Base-by-base conservation (phyloP, 2,329 filamentous ascomycete species). In the Diaporthe australafricana region DNA sequence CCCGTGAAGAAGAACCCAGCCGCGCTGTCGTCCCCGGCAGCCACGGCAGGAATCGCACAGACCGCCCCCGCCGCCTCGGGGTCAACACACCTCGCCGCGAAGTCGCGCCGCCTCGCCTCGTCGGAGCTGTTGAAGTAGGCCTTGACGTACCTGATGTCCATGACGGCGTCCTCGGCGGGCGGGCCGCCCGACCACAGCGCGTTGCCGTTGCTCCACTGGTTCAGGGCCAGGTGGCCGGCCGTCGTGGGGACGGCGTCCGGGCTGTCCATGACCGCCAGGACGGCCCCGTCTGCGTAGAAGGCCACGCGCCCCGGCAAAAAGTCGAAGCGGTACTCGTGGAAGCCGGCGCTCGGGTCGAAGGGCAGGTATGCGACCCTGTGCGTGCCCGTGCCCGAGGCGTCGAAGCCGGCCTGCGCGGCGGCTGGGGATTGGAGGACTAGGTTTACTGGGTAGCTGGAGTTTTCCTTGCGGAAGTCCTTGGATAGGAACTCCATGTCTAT, bases 401-500 rank as follows among this genome's bases (percentile, higher is more conserved):
- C 87, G 79, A 87, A 93, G 32, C 91, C 91, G 6, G 85, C 84
- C 16, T 84, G 78, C 2, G 85, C 85, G 0, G 92, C 90, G 40
- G 87, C 82, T 7, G 85, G 85, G 1, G 92, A 92, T 78, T 95
- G 93, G 8, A 95, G 84, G n/a, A 95, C 92, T 1, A 95, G 87
- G 78, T 95, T 94, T 67, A 95, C 84, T 0, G 90, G 88, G 74
- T 87, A 91, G 40, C 84, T 84, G 32, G 82, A 80, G 68, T 86
- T 86, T 60, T 78, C 77, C 1, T 78, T 75, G 72, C 88, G 84
- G 78, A 91, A 93, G 74, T 94, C 86, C 27, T 84, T 84, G 1
- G 92, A 93, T 2, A 95, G 86, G 77, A 95, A 93, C 75, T 96
- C 93, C 82, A 95, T 90, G 79, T 95, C 93, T 76, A 95, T 94